A percentile compares a stretch with the other conserved stretches of the same genome.
Evolutionary conservation across 805 yeast genomes (phyloP).

Genomic region (Candida ulmi): DNA sequence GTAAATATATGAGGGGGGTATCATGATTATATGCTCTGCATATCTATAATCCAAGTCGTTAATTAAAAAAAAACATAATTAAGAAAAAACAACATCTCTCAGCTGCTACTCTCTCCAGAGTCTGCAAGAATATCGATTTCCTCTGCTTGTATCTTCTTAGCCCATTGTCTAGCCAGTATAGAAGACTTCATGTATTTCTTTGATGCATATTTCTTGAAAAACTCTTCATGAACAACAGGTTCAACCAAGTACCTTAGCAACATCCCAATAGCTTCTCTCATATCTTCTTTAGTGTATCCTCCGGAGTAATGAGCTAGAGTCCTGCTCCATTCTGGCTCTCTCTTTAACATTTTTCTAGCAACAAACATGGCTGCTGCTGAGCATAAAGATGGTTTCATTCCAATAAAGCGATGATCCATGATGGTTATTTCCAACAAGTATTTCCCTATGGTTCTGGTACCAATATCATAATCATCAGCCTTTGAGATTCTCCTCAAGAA

Average conservation of each 20-base stretch:
- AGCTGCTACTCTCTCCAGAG: not conserved
- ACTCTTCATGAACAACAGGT: slow-evolving; percentile 86
- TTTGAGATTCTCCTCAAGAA: slow-evolving; percentile 83
- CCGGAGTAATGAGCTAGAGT: slow-evolving; percentile 89
- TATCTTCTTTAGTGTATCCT: slow-evolving; percentile 70
- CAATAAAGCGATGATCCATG: slow-evolving; percentile 71
- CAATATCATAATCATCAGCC: slow-evolving; percentile 85
- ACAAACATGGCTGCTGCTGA: slow-evolving; percentile 88
- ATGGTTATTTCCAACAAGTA: slow-evolving; percentile 73
- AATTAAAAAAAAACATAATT: no score
- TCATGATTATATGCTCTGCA: not conserved
- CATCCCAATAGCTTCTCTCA: slow-evolving; percentile 66
- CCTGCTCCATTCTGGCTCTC: slow-evolving; percentile 64
- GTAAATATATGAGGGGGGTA: not conserved
- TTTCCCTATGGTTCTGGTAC: slow-evolving; percentile 79
- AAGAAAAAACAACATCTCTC: no score
- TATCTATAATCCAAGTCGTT: no score
- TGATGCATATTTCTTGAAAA: slow-evolving; percentile 87
- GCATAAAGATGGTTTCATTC: slow-evolving; percentile 67
- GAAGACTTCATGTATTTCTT: slow-evolving; percentile 83
- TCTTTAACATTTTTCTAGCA: slow-evolving; percentile 66
- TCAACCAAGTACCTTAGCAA: slow-evolving; percentile 70
- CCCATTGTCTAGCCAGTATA: slow-evolving; percentile 77
- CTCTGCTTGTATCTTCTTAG: slow-evolving; percentile 42
- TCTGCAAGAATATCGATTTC: slow-evolving; percentile 9